Conservation (phyloP, 176 grass and related monocot genomes). For the Typha latifolia region DNA sequence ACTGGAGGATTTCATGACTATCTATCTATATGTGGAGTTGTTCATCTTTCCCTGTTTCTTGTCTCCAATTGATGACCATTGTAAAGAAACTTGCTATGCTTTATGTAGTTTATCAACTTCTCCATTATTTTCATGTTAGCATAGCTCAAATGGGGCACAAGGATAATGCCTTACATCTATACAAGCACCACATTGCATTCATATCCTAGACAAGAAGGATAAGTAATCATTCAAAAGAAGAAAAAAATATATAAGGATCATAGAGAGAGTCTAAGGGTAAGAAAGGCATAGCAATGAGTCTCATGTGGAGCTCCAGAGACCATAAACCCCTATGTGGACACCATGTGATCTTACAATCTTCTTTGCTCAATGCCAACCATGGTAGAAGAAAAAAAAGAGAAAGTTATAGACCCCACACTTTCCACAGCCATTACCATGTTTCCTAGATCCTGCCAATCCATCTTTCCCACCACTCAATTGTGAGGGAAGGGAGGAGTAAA, state of each 20-base stretch:
- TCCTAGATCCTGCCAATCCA: constrained; percentile 18
- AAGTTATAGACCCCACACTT: background rate
- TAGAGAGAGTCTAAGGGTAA: background rate
- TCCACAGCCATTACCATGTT: constrained; percentile 27
- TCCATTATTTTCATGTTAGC: no score
- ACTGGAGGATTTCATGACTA: no score
- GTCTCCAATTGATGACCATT: no score
- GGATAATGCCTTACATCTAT: no score
- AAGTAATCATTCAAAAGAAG: no score
- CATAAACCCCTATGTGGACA: constrained; percentile 28
- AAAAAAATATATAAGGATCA: background rate
- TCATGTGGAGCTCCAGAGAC: constrained; percentile 26
- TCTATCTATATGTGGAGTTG: no score
- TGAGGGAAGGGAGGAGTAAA: constrained; percentile 20
- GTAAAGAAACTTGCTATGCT: no score
- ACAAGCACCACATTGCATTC: no score
- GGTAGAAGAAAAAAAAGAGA: background rate
- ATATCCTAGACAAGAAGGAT: no score
- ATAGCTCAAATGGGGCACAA: no score
- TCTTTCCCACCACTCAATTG: constrained; percentile 20
- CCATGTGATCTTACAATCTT: constrained; percentile 27
- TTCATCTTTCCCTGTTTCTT: no score
- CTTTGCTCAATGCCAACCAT: constrained; percentile 19
- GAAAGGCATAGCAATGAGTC: background rate
- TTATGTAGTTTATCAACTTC: no score